Evolutionary conservation across 2,329 filamentous ascomycete species (phyloP).

Genomic region (Arthrobotrys musiformis): DNA sequence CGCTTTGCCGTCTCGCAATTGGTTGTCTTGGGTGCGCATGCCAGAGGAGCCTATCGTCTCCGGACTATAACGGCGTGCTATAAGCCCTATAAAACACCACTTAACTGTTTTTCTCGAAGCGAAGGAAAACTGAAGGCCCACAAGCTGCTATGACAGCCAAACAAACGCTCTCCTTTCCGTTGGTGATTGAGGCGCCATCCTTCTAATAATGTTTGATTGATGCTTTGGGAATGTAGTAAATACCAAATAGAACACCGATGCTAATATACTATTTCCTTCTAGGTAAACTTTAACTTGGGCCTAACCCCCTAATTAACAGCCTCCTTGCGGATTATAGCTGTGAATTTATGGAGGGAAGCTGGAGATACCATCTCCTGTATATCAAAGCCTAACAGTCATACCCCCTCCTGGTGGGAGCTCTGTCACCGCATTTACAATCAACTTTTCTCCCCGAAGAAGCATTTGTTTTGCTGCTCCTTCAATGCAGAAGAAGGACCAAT

Average conservation of each 20-base stretch:
- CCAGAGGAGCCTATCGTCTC: slow-evolving; percentile 24
- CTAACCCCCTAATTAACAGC: background rate
- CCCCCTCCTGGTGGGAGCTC: background rate
- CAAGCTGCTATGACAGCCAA: slow-evolving; percentile 4
- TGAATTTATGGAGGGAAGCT: slow-evolving; percentile 2
- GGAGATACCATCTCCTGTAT: background rate
- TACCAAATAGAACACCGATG: background rate
- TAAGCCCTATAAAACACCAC: slow-evolving; percentile 19
- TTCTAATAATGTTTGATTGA: background rate
- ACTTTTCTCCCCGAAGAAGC: background rate
- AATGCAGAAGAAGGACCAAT: slow-evolving; percentile 22
- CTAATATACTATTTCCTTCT: background rate
- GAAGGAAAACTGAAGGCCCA: slow-evolving; percentile 1
- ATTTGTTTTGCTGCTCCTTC: slow-evolving; percentile 12
- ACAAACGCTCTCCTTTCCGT: slow-evolving; percentile 4
- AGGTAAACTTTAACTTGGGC: background rate
- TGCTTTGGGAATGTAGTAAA: background rate
- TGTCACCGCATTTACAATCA: background rate
- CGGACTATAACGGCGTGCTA: slow-evolving; percentile 27
- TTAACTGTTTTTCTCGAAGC: slow-evolving; percentile 29
- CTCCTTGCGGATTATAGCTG: background rate
- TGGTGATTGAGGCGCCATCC: background rate
- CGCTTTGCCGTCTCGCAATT: slow-evolving; percentile 23
- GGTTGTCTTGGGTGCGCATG: slow-evolving; percentile 13
- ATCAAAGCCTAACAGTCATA: background rate